These are phyloP conservation scores for Pseudogymnoascus sp. DNA, from an alignment of 2,329 filamentous ascomycete species.

Conservation along the genomic window DNA sequence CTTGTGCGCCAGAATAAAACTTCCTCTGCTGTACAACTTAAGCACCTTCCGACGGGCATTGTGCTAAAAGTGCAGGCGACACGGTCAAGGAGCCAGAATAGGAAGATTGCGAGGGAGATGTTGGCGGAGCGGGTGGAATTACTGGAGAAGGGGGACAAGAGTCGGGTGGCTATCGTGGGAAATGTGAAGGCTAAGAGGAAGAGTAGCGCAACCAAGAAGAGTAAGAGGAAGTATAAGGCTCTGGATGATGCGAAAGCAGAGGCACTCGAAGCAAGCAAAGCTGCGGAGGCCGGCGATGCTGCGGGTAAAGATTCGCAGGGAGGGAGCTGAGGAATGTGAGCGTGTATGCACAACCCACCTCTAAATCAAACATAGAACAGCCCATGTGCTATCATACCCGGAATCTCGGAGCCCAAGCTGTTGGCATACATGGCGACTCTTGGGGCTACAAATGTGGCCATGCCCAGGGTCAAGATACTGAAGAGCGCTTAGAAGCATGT, in stretches of 20 bases:
- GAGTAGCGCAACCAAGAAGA: conserved; percentile 74
- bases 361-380: not conserved
- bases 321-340: not conserved
- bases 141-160: conserved; percentile 60
- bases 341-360: not conserved
- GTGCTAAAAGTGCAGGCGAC: conserved; percentile 94
- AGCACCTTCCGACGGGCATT: conserved; percentile 80
- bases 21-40: conserved; percentile 85
- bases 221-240: conserved; percentile 65
- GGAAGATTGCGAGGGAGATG: conserved; percentile 71
- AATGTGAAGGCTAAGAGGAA: conserved; percentile 58
- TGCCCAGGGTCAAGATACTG: not conserved
- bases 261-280: conserved; percentile 2
- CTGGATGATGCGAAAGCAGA: conserved; percentile 32
- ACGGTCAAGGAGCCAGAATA: conserved; percentile 76
- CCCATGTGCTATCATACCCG: not conserved
- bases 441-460: not conserved
- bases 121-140: conserved; percentile 54
- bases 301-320: not conserved
- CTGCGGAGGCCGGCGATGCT: not conserved
- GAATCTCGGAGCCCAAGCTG: not conserved
- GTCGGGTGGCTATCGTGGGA: conserved; percentile 55
- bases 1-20: conserved; percentile 72
- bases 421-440: not conserved
- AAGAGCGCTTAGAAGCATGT: not conserved